Conservation (phyloP, 2,329 filamentous ascomycete species). For the Geoglossum cookeanum region DNA sequence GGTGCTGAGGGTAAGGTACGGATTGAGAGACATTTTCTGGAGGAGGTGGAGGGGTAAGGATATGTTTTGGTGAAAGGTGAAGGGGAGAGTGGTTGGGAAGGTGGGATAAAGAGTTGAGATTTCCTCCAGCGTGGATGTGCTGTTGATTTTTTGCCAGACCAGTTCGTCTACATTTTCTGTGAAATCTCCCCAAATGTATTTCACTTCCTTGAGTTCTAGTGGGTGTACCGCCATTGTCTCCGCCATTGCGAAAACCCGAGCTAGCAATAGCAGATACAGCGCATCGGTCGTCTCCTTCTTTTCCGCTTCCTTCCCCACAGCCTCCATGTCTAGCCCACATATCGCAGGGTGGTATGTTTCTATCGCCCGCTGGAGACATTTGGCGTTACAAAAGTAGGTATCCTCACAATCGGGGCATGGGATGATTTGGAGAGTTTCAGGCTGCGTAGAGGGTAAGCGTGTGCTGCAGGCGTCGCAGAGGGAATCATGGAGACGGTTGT, state of each 20-base stretch:
- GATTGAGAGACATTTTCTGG: conserved; percentile 58
- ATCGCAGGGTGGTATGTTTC: conserved; percentile 43
- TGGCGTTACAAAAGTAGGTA: conserved; percentile 44
- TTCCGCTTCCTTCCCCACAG: conserved; percentile 35
- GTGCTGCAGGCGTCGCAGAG: conserved; percentile 80
- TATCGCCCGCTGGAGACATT: conserved; percentile 38
- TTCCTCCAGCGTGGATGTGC: too few species aligned
- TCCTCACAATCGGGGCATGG: conserved; percentile 43
- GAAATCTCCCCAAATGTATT: conserved; percentile 53
- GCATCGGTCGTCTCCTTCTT: conserved; percentile 35
- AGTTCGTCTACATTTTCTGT: conserved; percentile 24
- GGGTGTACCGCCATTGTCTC: conserved; percentile 41
- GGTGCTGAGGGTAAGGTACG: background rate
- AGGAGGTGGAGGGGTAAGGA: conserved; percentile 57
- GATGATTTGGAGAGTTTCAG: conserved; percentile 13
- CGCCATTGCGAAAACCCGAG: conserved; percentile 43
- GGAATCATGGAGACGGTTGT: conserved; percentile 69
- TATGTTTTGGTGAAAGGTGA: conserved; percentile 60
- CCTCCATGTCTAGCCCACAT: conserved; percentile 45
- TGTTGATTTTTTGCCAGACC: too few species aligned
- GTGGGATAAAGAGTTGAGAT: conserved; percentile 18
- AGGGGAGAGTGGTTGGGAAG: conserved; percentile 46
- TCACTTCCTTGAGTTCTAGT: conserved; percentile 42
- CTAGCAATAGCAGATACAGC: conserved; percentile 42
- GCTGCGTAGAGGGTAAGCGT: conserved; percentile 33